These are phyloP conservation scores for Coelastrella sp. DNA, from an alignment of 139 green algal genomes.

Conservation along the genomic window DNA sequence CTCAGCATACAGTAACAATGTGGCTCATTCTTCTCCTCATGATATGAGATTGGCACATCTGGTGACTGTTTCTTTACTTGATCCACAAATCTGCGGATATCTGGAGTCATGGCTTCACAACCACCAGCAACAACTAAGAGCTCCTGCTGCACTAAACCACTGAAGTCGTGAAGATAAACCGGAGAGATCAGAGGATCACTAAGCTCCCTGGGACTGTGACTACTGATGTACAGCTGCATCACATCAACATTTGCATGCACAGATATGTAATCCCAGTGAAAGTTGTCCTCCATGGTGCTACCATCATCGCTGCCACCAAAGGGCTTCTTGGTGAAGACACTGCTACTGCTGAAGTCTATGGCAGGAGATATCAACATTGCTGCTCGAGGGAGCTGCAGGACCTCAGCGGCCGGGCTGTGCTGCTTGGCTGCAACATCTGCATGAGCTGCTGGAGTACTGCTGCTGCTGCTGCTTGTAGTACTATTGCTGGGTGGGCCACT, in stretches of 20 bases:
- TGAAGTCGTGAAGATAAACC: background rate
- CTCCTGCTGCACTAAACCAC: constrained; percentile 19
- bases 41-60: background rate
- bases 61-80: background rate
- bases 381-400: background rate
- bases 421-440: background rate
- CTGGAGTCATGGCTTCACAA: constrained; percentile 5
- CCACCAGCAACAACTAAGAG: background rate
- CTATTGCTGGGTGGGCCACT: no score
- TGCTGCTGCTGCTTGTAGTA: constrained; percentile 25
- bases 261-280: constrained; percentile 8
- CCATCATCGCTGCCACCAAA: background rate
- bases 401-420: background rate
- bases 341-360: constrained; percentile 17
- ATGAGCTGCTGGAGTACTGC: background rate
- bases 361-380: constrained; percentile 24
- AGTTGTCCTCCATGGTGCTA: background rate
- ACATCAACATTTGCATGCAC: background rate
- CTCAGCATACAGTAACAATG: constrained; percentile 20
- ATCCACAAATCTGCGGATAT: background rate
- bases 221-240: background rate
- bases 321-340: background rate
- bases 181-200: constrained; percentile 11
- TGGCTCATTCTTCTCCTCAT: constrained; percentile 3
- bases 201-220: background rate